Conservation (phyloP, 441 rosid genomes). For the Adansonia grandidieri region DNA sequence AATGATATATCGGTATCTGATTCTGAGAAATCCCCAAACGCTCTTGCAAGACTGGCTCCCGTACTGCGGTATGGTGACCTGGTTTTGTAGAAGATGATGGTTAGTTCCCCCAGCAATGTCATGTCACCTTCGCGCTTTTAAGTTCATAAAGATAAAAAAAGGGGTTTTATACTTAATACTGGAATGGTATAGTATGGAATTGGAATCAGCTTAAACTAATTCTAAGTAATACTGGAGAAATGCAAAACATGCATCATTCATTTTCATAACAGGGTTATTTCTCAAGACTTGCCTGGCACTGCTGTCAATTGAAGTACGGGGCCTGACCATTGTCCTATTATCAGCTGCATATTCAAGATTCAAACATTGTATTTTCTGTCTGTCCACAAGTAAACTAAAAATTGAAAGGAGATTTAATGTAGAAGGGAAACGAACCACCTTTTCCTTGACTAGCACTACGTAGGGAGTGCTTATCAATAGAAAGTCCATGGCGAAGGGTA, state of each 20-base stretch:
- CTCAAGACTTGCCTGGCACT: conserved; percentile 52
- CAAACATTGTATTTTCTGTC: not conserved
- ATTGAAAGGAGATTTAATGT: not conserved
- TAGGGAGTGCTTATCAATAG: conserved; percentile 33
- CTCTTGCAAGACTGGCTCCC: conserved; percentile 38
- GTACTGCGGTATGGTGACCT: conserved; percentile 60
- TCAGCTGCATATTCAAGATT: conserved; percentile 43
- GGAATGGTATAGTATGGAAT: not conserved
- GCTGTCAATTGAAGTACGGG: conserved; percentile 56
- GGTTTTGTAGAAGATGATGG: conserved; percentile 19
- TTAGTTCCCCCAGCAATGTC: not conserved
- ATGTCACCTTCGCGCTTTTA: not conserved
- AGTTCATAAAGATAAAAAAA: not conserved
- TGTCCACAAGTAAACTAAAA: not conserved
- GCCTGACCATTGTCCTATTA: conserved; percentile 43
- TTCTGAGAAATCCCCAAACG: conserved; percentile 58
- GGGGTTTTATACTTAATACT: not conserved
- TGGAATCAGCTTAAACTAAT: too few species aligned
- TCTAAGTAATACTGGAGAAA: too few species aligned
- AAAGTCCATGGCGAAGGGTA: conserved; percentile 10
- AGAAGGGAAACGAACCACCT: conserved; percentile 49
- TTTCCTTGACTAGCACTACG: conserved; percentile 36
- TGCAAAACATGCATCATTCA: not conserved
- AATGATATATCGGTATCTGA: conserved; percentile 77
- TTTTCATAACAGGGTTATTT: not conserved